phyloP scores from a whole-genome alignment of 2,329 filamentous ascomycete genomes.

The Sporothrix brasiliensis region DNA sequence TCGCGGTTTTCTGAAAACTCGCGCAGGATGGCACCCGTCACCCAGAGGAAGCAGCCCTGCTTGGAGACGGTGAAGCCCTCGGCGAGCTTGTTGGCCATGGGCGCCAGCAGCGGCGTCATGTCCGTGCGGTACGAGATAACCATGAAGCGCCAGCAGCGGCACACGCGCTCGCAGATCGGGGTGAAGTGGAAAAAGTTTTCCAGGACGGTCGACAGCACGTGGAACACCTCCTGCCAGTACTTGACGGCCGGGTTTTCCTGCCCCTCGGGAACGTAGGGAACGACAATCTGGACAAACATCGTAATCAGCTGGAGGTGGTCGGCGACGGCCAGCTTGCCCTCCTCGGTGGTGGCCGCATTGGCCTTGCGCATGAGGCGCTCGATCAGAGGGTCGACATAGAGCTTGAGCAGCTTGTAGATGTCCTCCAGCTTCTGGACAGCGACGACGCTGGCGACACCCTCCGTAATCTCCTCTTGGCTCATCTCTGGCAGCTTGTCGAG shows the following conservation, averaged over 20 bases:
- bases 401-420: conserved; percentile 81
- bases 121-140: conserved; percentile 91
- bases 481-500: conserved; percentile 80
- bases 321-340: conserved; percentile 82
- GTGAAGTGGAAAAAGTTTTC: conserved; percentile 84
- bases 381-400: conserved; percentile 91
- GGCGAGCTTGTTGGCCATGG: conserved; percentile 85
- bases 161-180: conserved; percentile 90
- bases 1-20: conserved; percentile 93
- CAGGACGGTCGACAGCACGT: conserved; percentile 80
- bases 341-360: conserved; percentile 79
- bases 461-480: conserved; percentile 94
- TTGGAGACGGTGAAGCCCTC: conserved; percentile 80
- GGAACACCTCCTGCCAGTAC: conserved; percentile 94
- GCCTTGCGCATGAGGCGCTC: conserved; percentile 83
- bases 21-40: conserved; percentile 88
- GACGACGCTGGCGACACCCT: conserved; percentile 90
- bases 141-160: conserved; percentile 95
- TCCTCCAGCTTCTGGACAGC: conserved; percentile 80
- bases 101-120: conserved; percentile 80
- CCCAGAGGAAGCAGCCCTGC: conserved; percentile 99
- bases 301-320: conserved; percentile 93
- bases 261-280: conserved; percentile 71
- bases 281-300: conserved; percentile 77
- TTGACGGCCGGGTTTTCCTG: conserved; percentile 88